Percentiles rank a stretch among this genome's conserved stretches.
phyloP scores from a whole-genome alignment of 2,329 filamentous ascomycete genomes.

The Aspergillus sp. region DNA sequence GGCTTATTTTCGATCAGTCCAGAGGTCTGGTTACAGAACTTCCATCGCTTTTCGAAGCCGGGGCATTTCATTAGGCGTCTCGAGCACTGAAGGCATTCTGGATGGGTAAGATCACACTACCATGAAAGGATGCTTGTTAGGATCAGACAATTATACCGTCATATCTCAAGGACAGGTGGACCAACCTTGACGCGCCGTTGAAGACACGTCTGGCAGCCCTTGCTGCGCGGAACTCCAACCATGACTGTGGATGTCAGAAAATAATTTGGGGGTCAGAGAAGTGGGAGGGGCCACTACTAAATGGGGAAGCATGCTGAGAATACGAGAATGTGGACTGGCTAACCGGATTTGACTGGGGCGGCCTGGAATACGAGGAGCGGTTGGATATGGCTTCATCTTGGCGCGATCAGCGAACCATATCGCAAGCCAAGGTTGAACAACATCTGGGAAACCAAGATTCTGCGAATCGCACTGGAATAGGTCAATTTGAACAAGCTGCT shows the following conservation, averaged over 20 bases:
- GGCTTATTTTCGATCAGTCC: not conserved
- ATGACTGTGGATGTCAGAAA: conserved; percentile 20
- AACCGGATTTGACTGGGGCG: not conserved
- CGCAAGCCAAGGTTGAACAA: not conserved
- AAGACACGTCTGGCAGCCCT: conserved; percentile 42
- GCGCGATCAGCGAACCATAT: not conserved
- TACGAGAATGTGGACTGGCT: not conserved
- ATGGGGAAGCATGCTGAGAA: conserved; percentile 10
- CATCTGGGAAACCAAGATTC: not conserved
- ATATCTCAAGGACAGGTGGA: not conserved
- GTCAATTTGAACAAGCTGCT: not conserved
- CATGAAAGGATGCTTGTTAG: not conserved
- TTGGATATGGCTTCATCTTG: not conserved
- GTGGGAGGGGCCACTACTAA: not conserved
- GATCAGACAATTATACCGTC: not conserved
- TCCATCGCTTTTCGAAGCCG: conserved; percentile 19
- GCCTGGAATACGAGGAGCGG: not conserved
- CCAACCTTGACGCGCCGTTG: conserved; percentile 37
- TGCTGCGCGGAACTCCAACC: conserved; percentile 43
- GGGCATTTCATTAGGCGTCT: conserved; percentile 16
- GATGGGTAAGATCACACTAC: conserved; percentile 7
- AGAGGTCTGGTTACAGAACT: conserved; percentile 16
- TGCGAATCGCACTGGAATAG: not conserved
- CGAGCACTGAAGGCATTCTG: conserved; percentile 19
- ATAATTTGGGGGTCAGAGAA: not conserved